Percentiles rank a stretch among this genome's conserved stretches.
These are phyloP conservation scores for Globisporangium sylvaticum DNA, from an alignment of 352 stramenopile species.

Conservation along the genomic window DNA sequence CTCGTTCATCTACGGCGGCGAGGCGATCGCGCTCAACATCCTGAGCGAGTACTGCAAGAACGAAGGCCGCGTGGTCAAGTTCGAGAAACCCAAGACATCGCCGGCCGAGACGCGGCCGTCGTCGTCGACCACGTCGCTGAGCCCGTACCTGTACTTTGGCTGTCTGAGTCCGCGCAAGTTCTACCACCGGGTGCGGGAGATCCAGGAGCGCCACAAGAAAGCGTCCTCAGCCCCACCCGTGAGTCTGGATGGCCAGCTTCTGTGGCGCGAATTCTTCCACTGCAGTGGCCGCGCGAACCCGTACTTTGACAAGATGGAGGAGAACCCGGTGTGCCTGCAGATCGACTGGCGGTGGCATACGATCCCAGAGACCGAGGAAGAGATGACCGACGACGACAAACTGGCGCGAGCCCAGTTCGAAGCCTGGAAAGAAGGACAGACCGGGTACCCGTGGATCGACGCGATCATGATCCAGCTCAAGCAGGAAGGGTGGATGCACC, in stretches of 20 bases:
- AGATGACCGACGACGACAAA: constrained; percentile 84
- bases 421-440: constrained; percentile 93
- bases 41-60: constrained; percentile 70
- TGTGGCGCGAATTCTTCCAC: constrained; percentile 97
- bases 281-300: constrained; percentile 69
- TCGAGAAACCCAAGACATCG: constrained; percentile 97
- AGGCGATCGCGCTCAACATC: constrained; percentile 63
- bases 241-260: constrained; percentile 91
- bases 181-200: constrained; percentile 85
- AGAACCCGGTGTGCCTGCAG: constrained; percentile 89
- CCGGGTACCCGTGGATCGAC: constrained; percentile 98
- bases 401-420: constrained; percentile 77
- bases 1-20: constrained; percentile 74
- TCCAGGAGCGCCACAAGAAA: constrained; percentile 67
- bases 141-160: constrained; percentile 93
- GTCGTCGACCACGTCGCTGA: constrained; percentile 94
- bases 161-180: constrained; percentile 91
- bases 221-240: constrained; percentile 84
- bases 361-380: constrained; percentile 60
- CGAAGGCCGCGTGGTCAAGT: constrained; percentile 87
- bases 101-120: constrained; percentile 84
- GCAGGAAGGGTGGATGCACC: constrained; percentile 89
- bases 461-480: constrained; percentile 95
- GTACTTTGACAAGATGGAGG: constrained; percentile 94
- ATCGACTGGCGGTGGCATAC: constrained; percentile 86